Evolutionary conservation across 2,329 filamentous ascomycete genomes (phyloP).

Genomic region (Mariannaea sp.): DNA sequence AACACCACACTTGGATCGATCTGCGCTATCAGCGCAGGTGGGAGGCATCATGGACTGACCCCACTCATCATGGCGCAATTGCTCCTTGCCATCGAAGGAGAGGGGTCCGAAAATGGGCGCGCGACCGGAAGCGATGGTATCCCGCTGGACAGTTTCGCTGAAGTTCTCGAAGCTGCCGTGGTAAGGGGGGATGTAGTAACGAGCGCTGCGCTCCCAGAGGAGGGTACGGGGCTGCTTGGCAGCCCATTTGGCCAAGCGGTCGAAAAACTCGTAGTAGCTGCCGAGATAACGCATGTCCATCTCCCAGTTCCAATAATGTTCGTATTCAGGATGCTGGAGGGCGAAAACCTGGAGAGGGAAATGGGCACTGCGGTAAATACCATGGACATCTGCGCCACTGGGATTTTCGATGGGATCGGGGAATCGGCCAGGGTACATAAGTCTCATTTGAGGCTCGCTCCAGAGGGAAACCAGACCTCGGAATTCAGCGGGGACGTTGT

Average conservation of each 20-base stretch:
- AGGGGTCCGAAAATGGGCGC: conserved; percentile 73
- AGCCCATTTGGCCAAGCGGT: conserved; percentile 69
- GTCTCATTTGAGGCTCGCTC: conserved; percentile 82
- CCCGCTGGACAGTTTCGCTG: conserved; percentile 64
- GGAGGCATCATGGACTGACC: conserved; percentile 59
- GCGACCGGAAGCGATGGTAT: conserved; percentile 57
- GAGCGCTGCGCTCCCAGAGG: conserved; percentile 78
- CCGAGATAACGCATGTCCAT: conserved; percentile 70
- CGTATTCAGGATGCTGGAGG: conserved; percentile 65
- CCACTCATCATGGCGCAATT: conserved; percentile 57
- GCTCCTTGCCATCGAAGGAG: conserved; percentile 52
- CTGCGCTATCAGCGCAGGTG: conserved; percentile 58
- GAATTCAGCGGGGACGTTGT: conserved; percentile 73
- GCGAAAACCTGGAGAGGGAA: conserved; percentile 69
- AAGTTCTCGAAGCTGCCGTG: conserved; percentile 78
- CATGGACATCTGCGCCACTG: conserved; percentile 63
- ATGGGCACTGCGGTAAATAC: conserved; percentile 70
- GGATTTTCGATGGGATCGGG: conserved; percentile 68
- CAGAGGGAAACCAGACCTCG: conserved; percentile 80
- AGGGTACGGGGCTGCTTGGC: conserved; percentile 69
- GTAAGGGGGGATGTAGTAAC: conserved; percentile 75
- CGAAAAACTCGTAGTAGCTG: conserved; percentile 74
- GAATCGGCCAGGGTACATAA: conserved; percentile 75
- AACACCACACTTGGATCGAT: conserved; percentile 63
- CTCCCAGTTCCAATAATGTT: conserved; percentile 73